Conservation (phyloP, 2,329 filamentous ascomycete genomes). For the Aquanectria penicillioides region DNA sequence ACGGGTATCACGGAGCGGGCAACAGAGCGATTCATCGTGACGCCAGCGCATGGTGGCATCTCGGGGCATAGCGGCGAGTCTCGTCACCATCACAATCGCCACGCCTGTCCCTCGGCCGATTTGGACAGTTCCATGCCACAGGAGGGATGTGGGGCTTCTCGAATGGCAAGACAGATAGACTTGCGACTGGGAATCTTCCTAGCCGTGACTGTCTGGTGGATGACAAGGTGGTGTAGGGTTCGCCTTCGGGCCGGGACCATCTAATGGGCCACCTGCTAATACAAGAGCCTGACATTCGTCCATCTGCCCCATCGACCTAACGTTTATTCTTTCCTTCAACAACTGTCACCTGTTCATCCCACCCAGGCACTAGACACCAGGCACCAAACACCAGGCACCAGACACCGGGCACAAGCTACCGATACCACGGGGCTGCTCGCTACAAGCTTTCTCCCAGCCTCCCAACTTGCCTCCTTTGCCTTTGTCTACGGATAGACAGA, state of each 20-base stretch:
- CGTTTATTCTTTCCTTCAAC: slow-evolving; percentile 3
- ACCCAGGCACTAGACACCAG: too few species aligned
- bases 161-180: not conserved
- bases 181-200: not conserved
- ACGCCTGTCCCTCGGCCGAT: slow-evolving; percentile 16
- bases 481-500: slow-evolving; percentile 14
- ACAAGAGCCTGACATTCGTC: slow-evolving; percentile 27
- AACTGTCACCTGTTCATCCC: not conserved
- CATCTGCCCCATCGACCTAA: slow-evolving; percentile 14
- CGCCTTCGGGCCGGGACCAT: not conserved
- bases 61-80: slow-evolving; percentile 23
- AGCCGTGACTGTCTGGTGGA: not conserved
- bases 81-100: slow-evolving; percentile 31
- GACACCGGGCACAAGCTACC: too few species aligned
- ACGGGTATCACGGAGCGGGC: slow-evolving; percentile 6
- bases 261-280: slow-evolving; percentile 12
- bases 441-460: too few species aligned
- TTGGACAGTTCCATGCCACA: slow-evolving; percentile 21
- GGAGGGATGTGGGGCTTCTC: slow-evolving; percentile 30
- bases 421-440: too few species aligned
- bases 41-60: slow-evolving; percentile 33
- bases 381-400: too few species aligned
- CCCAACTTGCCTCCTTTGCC: slow-evolving; percentile 2
- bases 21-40: slow-evolving; percentile 27
- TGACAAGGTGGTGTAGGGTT: too few species aligned